Percentiles rank a stretch among this genome's conserved stretches.
Conservation (phyloP, 768 basidiomycete genomes). For the Xerocomus potaroensis region DNA sequence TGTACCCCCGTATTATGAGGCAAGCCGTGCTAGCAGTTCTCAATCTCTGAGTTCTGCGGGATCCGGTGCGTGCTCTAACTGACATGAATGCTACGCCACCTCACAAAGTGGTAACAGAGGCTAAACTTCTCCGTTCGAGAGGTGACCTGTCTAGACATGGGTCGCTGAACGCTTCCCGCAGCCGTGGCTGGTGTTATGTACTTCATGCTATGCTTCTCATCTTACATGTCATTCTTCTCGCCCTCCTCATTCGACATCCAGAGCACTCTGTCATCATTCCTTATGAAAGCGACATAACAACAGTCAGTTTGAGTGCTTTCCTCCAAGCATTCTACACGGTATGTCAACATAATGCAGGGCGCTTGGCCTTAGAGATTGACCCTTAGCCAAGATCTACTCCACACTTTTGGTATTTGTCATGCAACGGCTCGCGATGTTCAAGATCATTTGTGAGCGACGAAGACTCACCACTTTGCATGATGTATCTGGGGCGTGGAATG, state of each 20-base stretch:
- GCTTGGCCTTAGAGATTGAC: neutral
- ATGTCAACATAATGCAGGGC: neutral
- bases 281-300: neutral
- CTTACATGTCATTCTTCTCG: neutral
- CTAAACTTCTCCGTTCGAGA: too few relatives aligned
- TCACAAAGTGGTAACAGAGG: too few relatives aligned
- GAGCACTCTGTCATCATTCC: neutral
- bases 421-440: too few relatives aligned
- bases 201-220: neutral
- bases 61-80: too few relatives aligned
- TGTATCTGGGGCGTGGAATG: too few relatives aligned
- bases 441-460: too few relatives aligned
- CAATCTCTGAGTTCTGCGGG: too few relatives aligned
- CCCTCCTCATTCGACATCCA: neutral
- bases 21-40: neutral
- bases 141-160: too few relatives aligned
- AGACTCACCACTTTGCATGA: too few relatives aligned
- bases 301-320: neutral
- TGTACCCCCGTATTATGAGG: neutral
- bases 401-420: neutral
- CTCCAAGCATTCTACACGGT: neutral
- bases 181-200: neutral
- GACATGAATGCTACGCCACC: too few relatives aligned
- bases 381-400: neutral
- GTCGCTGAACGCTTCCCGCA: neutral